phyloP scores from a whole-genome alignment of 352 stramenopile genomes.

The Pythium rishiriense region DNA sequence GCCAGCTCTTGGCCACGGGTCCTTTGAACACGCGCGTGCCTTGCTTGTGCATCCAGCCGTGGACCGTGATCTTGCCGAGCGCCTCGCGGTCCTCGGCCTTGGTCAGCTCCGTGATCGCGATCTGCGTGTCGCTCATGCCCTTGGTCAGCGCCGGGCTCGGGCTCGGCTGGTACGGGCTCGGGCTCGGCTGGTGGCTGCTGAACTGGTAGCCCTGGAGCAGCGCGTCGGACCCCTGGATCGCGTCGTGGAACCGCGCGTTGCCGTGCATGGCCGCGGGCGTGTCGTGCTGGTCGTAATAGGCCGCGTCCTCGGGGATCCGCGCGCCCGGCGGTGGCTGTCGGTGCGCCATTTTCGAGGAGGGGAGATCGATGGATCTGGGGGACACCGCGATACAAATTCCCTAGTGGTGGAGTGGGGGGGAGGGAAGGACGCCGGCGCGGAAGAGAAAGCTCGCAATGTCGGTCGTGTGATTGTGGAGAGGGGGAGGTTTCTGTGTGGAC shows the following conservation, averaged over 20 bases:
- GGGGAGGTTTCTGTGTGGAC: neutral
- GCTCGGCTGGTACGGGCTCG: slow-evolving; percentile 27
- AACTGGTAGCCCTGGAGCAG: slow-evolving; percentile 16
- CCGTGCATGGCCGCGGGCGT: slow-evolving; percentile 15
- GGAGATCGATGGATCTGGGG: neutral
- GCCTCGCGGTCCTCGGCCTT: slow-evolving; percentile 48
- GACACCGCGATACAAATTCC: neutral
- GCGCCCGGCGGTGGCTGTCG: neutral
- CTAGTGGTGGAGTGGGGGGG: neutral
- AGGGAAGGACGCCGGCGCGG: neutral
- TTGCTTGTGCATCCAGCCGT: slow-evolving; percentile 42
- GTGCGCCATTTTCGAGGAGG: slow-evolving; percentile 15
- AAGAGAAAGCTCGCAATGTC: neutral
- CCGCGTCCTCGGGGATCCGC: slow-evolving; percentile 29
- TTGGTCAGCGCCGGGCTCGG: slow-evolving; percentile 9
- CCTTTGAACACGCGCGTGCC: slow-evolving; percentile 70
- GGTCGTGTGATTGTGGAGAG: neutral
- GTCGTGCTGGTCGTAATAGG: slow-evolving; percentile 25
- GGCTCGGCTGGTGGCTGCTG: slow-evolving; percentile 18
- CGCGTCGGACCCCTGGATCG: slow-evolving; percentile 9
- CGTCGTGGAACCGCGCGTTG: slow-evolving; percentile 18
- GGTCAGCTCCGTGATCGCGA: slow-evolving; percentile 66
- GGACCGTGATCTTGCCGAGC: slow-evolving; percentile 69
- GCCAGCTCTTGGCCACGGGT: neutral
- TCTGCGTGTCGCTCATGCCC: slow-evolving; percentile 41